Evolutionary conservation across 2,329 filamentous ascomycete species (phyloP).

Genomic region (Sporothrix protearum): DNA sequence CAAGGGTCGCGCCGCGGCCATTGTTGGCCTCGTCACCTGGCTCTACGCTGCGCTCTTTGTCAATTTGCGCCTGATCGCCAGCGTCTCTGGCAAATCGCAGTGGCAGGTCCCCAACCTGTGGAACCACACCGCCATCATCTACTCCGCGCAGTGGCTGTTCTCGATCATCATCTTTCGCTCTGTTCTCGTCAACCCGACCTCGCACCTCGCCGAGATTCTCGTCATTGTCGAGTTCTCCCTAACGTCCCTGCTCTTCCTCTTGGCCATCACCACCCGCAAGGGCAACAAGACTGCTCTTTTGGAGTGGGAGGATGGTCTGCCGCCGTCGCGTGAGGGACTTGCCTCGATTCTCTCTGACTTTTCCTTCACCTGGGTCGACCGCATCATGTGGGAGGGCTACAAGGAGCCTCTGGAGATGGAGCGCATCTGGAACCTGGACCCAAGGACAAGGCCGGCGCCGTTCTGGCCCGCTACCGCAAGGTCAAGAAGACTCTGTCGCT

Average conservation of each 20-base stretch:
- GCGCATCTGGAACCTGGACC: conserved; percentile 88
- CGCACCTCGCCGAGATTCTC: conserved; percentile 59
- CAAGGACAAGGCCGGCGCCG: conserved; percentile 78
- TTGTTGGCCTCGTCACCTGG: conserved; percentile 72
- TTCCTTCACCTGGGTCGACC: conserved; percentile 87
- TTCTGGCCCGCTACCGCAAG: conserved; percentile 80
- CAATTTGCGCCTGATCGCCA: conserved; percentile 57
- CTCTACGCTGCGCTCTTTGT: conserved; percentile 73
- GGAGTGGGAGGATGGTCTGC: conserved; percentile 83
- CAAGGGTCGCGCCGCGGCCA: conserved; percentile 49
- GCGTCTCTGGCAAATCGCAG: conserved; percentile 58
- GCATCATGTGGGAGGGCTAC: conserved; percentile 85
- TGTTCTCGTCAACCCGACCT: conserved; percentile 71
- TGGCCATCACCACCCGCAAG: conserved; percentile 79
- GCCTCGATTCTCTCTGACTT: conserved; percentile 85
- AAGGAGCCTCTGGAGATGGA: conserved; percentile 75
- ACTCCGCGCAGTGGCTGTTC: conserved; percentile 77
- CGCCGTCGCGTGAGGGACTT: conserved; percentile 80
- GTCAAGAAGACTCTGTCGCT: conserved; percentile 77
- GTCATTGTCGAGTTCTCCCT: conserved; percentile 72
- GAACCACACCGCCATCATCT: conserved; percentile 88
- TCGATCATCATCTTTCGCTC: conserved; percentile 77
- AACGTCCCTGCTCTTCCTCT: conserved; percentile 66
- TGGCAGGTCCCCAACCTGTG: conserved; percentile 71
- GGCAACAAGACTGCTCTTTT: conserved; percentile 86